Evolutionary conservation across 768 basidiomycete genomes (phyloP).

Genomic region (Lentinula sp.): DNA sequence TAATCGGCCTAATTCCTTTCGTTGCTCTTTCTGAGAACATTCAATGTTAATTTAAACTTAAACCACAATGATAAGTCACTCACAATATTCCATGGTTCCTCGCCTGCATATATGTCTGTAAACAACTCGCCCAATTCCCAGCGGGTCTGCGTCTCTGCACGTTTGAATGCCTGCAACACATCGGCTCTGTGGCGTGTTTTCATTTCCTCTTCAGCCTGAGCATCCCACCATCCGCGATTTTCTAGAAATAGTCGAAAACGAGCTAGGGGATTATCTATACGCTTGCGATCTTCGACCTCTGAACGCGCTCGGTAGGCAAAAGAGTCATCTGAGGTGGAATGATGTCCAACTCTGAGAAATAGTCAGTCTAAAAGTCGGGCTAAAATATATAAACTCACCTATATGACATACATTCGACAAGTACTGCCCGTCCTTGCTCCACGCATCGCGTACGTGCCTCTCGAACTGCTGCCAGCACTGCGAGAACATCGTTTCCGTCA

Average conservation of each 20-base stretch:
- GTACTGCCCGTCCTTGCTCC: conserved; percentile 73
- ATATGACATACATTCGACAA: conserved; percentile 90
- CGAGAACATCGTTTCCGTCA: conserved; percentile 89
- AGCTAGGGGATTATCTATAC: conserved; percentile 83
- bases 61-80: conserved; percentile 23
- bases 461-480: conserved; percentile 68
- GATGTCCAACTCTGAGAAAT: conserved; percentile 73
- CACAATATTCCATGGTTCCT: conserved; percentile 81
- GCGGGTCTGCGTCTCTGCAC: conserved; percentile 65
- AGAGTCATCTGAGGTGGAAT: conserved; percentile 93
- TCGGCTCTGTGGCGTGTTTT: conserved; percentile 64
- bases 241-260: conserved; percentile 87
- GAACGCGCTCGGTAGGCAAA: conserved; percentile 87
- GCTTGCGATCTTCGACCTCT: conserved; percentile 89
- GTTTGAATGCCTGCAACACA: conserved; percentile 74
- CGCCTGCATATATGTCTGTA: conserved; percentile 82
- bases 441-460: conserved; percentile 70
- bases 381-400: conserved; percentile 36
- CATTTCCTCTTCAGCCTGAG: conserved; percentile 64
- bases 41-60: neutral
- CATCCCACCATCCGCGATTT: conserved; percentile 79
- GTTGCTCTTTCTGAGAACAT: conserved; percentile 65
- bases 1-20: conserved; percentile 67
- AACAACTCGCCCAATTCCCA: conserved; percentile 77
- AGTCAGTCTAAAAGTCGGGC: neutral